These are phyloP conservation scores for Aspergillus neoniger DNA, from an alignment of 2,329 filamentous ascomycete genomes.

Conservation along the genomic window DNA sequence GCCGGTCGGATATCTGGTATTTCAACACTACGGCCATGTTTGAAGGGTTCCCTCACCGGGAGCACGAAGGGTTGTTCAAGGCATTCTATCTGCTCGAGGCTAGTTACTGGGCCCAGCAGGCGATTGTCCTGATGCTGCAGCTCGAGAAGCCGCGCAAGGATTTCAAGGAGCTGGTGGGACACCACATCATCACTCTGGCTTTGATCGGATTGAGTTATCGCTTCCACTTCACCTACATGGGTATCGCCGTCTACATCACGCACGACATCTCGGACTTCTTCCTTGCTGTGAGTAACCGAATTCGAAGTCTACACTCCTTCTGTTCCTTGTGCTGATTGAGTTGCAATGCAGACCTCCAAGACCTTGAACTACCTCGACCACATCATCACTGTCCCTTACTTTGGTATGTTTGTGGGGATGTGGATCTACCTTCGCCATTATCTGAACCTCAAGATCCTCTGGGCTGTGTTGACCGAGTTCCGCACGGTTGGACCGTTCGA, in stretches of 20 bases:
- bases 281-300: constrained; percentile 66
- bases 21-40: constrained; percentile 93
- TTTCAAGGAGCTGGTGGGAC: constrained; percentile 87
- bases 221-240: constrained; percentile 97
- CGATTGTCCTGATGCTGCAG: constrained; percentile 80
- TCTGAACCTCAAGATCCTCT: constrained; percentile 51
- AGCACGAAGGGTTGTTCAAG: constrained; percentile 81
- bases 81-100: constrained; percentile 95
- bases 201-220: constrained; percentile 86
- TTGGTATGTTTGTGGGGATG: constrained; percentile 73
- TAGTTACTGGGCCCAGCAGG: constrained; percentile 94
- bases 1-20: constrained; percentile 87
- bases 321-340: not conserved
- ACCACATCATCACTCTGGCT: constrained; percentile 84
- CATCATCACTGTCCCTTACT: constrained; percentile 77
- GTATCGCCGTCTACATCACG: constrained; percentile 88
- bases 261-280: constrained; percentile 96
- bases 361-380: constrained; percentile 87
- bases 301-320: not conserved
- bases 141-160: constrained; percentile 94
- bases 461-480: constrained; percentile 50
- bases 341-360: constrained; percentile 71
- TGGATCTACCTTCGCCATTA: constrained; percentile 93
- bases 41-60: constrained; percentile 79
- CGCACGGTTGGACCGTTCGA: constrained; percentile 50